Evolutionary conservation across 495 filamentous ascomycete genomes (phyloP).

Genomic region (Lasiosphaeria ovina): DNA sequence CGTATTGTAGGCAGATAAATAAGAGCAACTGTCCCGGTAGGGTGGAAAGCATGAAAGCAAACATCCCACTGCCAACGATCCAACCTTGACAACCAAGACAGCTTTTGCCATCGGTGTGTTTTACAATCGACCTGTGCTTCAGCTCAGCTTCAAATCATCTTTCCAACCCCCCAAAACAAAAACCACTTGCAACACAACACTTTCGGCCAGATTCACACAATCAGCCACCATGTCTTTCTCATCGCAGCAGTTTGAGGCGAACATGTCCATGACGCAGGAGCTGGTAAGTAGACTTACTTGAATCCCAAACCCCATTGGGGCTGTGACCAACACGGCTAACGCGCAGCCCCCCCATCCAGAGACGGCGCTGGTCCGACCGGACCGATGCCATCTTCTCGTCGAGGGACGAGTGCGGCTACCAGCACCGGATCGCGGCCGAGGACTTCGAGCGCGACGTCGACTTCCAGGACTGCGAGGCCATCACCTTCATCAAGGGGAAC

Average conservation of each 20-base stretch:
- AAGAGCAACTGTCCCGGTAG: neutral
- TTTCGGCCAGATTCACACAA: neutral
- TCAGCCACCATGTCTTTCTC: neutral
- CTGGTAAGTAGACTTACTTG: neutral
- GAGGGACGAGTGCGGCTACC: conserved; percentile 7
- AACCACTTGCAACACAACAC: neutral
- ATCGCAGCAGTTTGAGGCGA: neutral
- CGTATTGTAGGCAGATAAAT: neutral
- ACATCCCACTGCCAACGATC: neutral
- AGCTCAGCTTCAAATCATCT: neutral
- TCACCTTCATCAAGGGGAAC: conserved; percentile 23
- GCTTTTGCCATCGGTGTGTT: too few species aligned
- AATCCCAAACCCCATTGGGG: neutral
- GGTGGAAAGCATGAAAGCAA: neutral
- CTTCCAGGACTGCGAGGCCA: conserved; percentile 23
- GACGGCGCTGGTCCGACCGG: conserved; percentile 24
- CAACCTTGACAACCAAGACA: too few species aligned
- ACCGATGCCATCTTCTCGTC: conserved; percentile 17
- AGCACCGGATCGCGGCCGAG: conserved; percentile 13
- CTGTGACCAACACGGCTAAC: neutral
- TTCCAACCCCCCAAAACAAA: neutral
- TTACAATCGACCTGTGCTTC: too few species aligned
- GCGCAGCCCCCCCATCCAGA: conserved; percentile 5
- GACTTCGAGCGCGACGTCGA: conserved; percentile 25
- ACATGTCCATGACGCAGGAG: neutral